Base-by-base conservation (phyloP, 805 yeast species). In the Wickerhamiella alocasiicola region DNA sequence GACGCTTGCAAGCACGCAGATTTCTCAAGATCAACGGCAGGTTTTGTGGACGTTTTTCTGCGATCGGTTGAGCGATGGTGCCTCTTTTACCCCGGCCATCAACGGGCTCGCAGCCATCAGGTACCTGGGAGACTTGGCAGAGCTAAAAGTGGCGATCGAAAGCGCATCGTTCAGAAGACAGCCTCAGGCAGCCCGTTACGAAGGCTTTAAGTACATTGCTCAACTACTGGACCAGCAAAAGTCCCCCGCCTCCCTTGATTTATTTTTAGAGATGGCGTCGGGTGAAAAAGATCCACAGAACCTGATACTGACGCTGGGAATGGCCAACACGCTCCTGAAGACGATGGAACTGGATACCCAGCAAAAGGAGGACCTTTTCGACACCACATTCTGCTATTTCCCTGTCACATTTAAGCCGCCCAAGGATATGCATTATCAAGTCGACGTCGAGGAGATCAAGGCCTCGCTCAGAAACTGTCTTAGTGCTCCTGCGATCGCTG, bases 201-300 rank as follows among this genome's bases (percentile, higher is more conserved):
- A 61, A 25, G 70, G 79, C 0, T 81, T 83, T 51, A 54, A 58
- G 30, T 55, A 79, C 9, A 51, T 81, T 23, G 46, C 50, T 3
- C 1, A 11, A 7, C 25, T 37, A 2, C 18, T 44, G 11, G 20
- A 27, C 21, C 18, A 24, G n/a, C 33, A 17, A 29, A n/a, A 36
- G 24, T 12, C 29, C 3, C 26, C 34, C 24, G 49, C 56, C 3
- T 74, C 68, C 39, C 66, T 82, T 25, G 57, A 68, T 28, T 57
- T 79, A 0, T 87, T 80, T 48, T 54, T 82, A 26, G 74, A 75
- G 43, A 54, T 84, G 21, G 81, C 94, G 2, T 66, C 74, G 12
- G 94, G 94, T 28, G 99, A 91, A 54, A 93, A 91, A 52, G 98
- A 91, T 59, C 99, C 99, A 3, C 69, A 81, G 45, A 91, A 93